Conservation (phyloP, 83 land plant species). For the Thuja plicata region DNA sequence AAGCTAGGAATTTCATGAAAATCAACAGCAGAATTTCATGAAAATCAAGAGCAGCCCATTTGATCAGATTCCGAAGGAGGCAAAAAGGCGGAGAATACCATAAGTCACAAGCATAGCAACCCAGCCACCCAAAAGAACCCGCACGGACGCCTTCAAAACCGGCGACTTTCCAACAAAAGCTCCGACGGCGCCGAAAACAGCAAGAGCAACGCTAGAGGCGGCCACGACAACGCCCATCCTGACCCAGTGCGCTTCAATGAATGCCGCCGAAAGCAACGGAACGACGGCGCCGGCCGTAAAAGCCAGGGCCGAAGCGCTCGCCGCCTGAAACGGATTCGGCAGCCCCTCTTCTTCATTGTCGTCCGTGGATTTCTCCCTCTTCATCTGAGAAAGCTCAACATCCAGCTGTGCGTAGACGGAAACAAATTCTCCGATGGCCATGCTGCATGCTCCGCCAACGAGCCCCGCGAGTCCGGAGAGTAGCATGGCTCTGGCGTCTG, state of each 20-base stretch:
- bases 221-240: conserved; percentile 49
- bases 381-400: conserved; percentile 63
- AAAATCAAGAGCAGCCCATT: neutral
- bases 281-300: conserved; percentile 64
- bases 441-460: conserved; percentile 84
- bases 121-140: conserved; percentile 64
- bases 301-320: conserved; percentile 72
- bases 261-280: conserved; percentile 64
- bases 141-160: conserved; percentile 22
- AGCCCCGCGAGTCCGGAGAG: conserved; percentile 86
- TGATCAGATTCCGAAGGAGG: neutral
- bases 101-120: conserved; percentile 46
- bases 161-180: conserved; percentile 53
- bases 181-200: conserved; percentile 53
- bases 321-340: conserved; percentile 71
- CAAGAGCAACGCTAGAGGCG: conserved; percentile 43
- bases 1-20: too few species aligned
- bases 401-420: conserved; percentile 84
- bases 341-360: conserved; percentile 22
- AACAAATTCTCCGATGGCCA: conserved; percentile 94
- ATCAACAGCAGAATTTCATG: too few species aligned
- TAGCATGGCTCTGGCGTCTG: conserved; percentile 63
- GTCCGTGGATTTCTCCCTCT: conserved; percentile 21
- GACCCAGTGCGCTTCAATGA: conserved; percentile 34
- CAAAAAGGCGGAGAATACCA: conserved; percentile 33